phyloP scores from a whole-genome alignment of 1,284 basidiomycete species.

The Fomitopsis betulina region DNA sequence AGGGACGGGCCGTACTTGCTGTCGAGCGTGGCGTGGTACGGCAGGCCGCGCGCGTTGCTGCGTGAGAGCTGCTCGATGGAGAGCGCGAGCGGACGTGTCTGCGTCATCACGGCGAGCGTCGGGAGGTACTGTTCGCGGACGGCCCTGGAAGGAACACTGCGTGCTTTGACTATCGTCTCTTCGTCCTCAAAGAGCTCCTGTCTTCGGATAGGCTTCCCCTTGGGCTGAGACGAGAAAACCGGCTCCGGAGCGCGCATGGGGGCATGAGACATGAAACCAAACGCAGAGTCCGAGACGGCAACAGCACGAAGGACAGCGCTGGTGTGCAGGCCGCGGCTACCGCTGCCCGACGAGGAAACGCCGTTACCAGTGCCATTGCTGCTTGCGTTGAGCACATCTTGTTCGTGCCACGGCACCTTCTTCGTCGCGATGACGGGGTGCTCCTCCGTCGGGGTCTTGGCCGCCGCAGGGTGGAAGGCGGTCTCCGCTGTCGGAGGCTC shows the following conservation, averaged over 20 bases:
- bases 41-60: constrained; percentile 28
- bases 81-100: constrained; percentile 40
- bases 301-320: constrained; percentile 15
- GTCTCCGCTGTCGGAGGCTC: constrained; percentile 24
- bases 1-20: constrained; percentile 30
- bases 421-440: not conserved
- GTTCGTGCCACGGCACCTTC: constrained; percentile 16
- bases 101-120: constrained; percentile 32
- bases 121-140: constrained; percentile 24
- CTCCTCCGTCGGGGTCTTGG: constrained; percentile 21
- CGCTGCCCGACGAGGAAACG: not conserved
- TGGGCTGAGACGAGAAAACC: not conserved
- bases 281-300: constrained; percentile 4
- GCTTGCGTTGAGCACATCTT: not conserved
- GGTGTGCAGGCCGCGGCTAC: constrained; percentile 18
- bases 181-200: not conserved
- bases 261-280: not conserved
- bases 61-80: constrained; percentile 32
- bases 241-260: not conserved
- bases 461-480: constrained; percentile 25
- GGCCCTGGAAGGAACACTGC: not conserved
- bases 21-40: constrained; percentile 34
- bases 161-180: not conserved
- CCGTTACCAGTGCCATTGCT: not conserved
- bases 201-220: not conserved